Evolutionary conservation across 2,329 filamentous ascomycete genomes (phyloP).

Genomic region (Botrytis porri): DNA sequence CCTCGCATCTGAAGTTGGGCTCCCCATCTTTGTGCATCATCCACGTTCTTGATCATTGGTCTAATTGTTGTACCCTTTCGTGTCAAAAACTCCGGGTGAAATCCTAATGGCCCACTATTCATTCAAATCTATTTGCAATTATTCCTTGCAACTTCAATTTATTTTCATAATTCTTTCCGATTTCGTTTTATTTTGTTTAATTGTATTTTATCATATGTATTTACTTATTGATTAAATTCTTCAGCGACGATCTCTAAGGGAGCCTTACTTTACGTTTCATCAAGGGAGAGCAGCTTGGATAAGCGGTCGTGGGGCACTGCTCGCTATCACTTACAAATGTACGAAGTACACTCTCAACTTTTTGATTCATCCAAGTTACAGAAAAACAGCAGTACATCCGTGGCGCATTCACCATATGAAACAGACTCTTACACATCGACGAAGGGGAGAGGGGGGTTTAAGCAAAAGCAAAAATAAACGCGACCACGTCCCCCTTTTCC

Average conservation of each 20-base stretch:
- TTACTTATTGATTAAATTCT: neutral
- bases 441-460: neutral
- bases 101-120: constrained; percentile 12
- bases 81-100: constrained; percentile 18
- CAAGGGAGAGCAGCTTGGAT: neutral
- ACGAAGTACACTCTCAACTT: neutral
- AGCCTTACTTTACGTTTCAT: constrained; percentile 12
- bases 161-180: constrained; percentile 1
- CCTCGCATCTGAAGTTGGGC: constrained; percentile 13
- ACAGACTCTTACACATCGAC: neutral
- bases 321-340: neutral
- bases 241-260: constrained; percentile 1
- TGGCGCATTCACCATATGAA: neutral
- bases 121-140: neutral
- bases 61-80: neutral
- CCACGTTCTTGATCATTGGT: neutral
- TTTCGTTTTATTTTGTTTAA: neutral
- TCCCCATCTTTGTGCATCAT: constrained; percentile 11
- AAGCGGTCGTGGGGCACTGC: constrained; percentile 16
- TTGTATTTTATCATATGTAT: neutral
- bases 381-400: neutral
- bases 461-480: constrained; percentile 9
- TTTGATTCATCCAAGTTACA: neutral
- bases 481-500: neutral
- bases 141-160: neutral